Conservation (phyloP, 148 eudicot species). For the Drosera capensis region DNA sequence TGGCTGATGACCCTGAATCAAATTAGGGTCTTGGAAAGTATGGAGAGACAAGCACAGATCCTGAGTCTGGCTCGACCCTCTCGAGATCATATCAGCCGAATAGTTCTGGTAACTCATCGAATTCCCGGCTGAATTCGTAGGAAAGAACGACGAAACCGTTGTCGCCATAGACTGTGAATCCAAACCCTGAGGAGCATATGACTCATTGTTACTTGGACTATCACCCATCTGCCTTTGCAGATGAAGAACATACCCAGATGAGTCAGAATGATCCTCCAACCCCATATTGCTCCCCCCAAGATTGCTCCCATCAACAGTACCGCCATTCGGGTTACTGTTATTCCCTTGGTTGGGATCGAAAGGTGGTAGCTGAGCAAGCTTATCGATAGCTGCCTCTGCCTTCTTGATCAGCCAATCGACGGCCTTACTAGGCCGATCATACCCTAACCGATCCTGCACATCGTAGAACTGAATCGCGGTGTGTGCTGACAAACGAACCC, state of each 20-base stretch:
- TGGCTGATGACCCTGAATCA: neutral
- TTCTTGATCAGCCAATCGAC: slow-evolving; percentile 32
- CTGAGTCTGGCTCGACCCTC: slow-evolving; percentile 1
- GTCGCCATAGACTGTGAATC: neutral
- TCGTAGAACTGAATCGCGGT: slow-evolving; percentile 35
- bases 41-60: slow-evolving; percentile 32
- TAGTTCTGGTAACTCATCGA: slow-evolving; percentile 14
- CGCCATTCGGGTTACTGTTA: neutral
- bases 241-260: slow-evolving; percentile 10
- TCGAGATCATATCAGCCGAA: slow-evolving; percentile 7
- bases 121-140: slow-evolving; percentile 2
- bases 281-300: slow-evolving; percentile 5
- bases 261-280: slow-evolving; percentile 10
- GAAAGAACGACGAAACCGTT: neutral
- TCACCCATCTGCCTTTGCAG: slow-evolving; percentile 7
- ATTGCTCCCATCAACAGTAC: slow-evolving; percentile 2
- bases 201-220: slow-evolving; percentile 11
- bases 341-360: slow-evolving; percentile 28
- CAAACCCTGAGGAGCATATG: neutral
- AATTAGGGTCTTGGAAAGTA: slow-evolving; percentile 15
- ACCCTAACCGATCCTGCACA: slow-evolving; percentile 29
- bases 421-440: slow-evolving; percentile 31
- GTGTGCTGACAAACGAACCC: slow-evolving; percentile 32
- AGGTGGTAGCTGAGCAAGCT: slow-evolving; percentile 20
- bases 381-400: slow-evolving; percentile 24